These are phyloP conservation scores for Beauveria brongniartii DNA, from an alignment of 2,329 filamentous ascomycete genomes.

Conservation along the genomic window DNA sequence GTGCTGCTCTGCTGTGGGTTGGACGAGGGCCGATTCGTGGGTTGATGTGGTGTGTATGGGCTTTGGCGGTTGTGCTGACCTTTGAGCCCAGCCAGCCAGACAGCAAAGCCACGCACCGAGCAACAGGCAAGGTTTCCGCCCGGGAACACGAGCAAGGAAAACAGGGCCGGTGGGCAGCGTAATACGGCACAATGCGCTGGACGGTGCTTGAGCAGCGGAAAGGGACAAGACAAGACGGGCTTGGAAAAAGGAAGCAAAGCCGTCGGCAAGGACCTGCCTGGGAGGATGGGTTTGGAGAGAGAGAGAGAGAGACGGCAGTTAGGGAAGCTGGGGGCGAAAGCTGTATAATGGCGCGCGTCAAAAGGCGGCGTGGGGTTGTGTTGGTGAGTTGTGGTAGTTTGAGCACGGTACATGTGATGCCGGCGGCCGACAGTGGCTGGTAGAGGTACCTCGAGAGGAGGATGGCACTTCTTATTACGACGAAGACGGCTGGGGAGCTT, in stretches of 20 bases:
- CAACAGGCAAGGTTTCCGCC: not conserved
- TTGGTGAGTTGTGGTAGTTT: conserved; percentile 4
- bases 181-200: not conserved
- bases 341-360: conserved; percentile 11
- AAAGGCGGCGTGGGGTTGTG: conserved; percentile 11
- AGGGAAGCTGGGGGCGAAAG: conserved; percentile 9
- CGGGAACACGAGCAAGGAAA: not conserved
- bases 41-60: conserved; percentile 15
- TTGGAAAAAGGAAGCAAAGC: not conserved
- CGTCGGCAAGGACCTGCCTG: conserved; percentile 8
- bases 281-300: conserved; percentile 1
- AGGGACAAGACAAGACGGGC: not conserved
- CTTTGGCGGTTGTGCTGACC: conserved; percentile 16
- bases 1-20: not conserved
- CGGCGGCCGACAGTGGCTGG: not conserved
- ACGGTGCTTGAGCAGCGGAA: not conserved
- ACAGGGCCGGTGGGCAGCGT: not conserved
- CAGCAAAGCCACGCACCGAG: conserved; percentile 8
- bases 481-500: not conserved
- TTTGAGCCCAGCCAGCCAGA: conserved; percentile 2
- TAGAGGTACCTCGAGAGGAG: not conserved
- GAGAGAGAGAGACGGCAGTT: not conserved
- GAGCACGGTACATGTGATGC: not conserved
- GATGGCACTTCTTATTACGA: not conserved
- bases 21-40: not conserved